Conservation (phyloP, 441 rosid species). For the Geranium incanum region DNA sequence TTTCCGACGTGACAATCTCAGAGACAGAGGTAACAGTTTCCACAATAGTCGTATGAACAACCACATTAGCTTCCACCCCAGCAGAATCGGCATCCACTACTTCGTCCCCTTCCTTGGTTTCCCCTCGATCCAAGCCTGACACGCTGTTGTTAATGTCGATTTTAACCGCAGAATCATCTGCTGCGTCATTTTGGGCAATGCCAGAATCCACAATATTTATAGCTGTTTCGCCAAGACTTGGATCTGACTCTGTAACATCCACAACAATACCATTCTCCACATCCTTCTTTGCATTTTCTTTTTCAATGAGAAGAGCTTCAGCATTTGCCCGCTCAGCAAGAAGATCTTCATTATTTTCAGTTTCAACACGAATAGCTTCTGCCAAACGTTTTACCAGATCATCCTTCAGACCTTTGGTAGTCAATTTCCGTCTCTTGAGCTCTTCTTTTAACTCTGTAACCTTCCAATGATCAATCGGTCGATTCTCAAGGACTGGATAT, state of each 20-base stretch:
- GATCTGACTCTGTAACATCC: conserved; percentile 7
- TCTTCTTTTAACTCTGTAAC: conserved; percentile 89
- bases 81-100: conserved; percentile 17
- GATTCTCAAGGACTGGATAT: conserved; percentile 56
- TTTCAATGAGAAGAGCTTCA: conserved; percentile 11
- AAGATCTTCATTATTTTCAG: conserved; percentile 28
- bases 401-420: conserved; percentile 74
- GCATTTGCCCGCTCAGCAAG: too few species aligned
- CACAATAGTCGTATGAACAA: conserved; percentile 11
- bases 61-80: conserved; percentile 22
- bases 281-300: conserved; percentile 9
- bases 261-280: conserved; percentile 2
- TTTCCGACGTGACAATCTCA: conserved; percentile 32
- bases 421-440: conserved; percentile 64
- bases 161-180: conserved; percentile 30
- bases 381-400: conserved; percentile 76
- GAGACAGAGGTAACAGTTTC: conserved; percentile 20
- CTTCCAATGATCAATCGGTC: conserved; percentile 89
- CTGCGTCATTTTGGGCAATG: conserved; percentile 22
- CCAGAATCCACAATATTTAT: conserved; percentile 16
- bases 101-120: too few species aligned
- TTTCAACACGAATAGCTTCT: conserved; percentile 60
- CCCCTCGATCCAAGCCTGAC: too few species aligned
- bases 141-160: too few species aligned
- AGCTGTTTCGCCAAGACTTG: conserved; percentile 23